Evolutionary conservation across 306 rosid species (phyloP).

Genomic region (Cicer bijugum): DNA sequence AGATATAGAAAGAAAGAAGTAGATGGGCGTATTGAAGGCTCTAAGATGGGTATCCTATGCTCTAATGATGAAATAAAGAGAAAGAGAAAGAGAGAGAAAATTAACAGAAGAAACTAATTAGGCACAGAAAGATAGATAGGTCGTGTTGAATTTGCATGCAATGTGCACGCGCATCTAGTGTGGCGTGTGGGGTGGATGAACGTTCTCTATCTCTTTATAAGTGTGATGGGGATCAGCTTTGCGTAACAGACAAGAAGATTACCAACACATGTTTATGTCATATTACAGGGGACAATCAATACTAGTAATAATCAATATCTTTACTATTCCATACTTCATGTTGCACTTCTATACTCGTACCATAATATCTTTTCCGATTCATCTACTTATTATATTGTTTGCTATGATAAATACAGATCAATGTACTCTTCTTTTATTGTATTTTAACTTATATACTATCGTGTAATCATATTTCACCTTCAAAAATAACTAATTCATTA

Average conservation of each 20-base stretch:
- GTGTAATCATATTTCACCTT: too few relatives aligned
- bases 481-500: too few relatives aligned
- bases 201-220: neutral
- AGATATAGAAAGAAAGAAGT: constrained; percentile 35
- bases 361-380: too few relatives aligned
- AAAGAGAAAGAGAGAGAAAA: neutral
- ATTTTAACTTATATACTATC: too few relatives aligned
- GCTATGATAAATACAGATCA: too few relatives aligned
- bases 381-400: too few relatives aligned
- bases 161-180: constrained; percentile 48
- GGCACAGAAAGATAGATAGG: constrained; percentile 48
- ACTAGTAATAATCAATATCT: neutral
- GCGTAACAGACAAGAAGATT: constrained; percentile 43
- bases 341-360: too few relatives aligned
- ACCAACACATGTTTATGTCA: constrained; percentile 49
- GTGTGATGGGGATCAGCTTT: constrained; percentile 41
- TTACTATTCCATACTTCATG: neutral
- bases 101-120: too few relatives aligned
- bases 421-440: too few relatives aligned
- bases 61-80: constrained; percentile 32
- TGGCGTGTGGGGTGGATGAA: constrained; percentile 22
- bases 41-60: constrained; percentile 72
- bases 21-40: constrained; percentile 60
- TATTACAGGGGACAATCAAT: constrained; percentile 38
- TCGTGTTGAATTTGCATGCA: constrained; percentile 43